A percentile compares a stretch with the other conserved stretches of the same genome.
phyloP scores from a whole-genome alignment of 2,329 filamentous ascomycete species.

The Aspergillus sp. region DNA sequence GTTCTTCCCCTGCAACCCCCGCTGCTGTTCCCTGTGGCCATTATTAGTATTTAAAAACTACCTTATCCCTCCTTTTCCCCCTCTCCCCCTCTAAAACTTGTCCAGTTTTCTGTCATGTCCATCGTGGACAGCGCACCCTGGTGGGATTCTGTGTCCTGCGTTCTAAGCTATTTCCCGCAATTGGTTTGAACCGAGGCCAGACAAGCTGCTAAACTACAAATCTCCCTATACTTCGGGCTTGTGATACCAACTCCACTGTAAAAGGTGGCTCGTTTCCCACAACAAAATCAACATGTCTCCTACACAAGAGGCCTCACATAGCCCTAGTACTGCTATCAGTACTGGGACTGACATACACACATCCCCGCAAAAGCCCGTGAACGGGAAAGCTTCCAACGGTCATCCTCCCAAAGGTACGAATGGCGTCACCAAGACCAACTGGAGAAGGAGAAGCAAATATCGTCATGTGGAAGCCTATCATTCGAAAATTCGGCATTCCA shows the following conservation, averaged over 20 bases:
- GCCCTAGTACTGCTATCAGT: conserved; percentile 17
- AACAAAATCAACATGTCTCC: neutral
- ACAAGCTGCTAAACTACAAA: neutral
- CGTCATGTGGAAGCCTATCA: conserved; percentile 91
- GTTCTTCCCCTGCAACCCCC: conserved; percentile 18
- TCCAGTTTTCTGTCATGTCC: conserved; percentile 16
- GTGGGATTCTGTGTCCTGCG: conserved; percentile 14
- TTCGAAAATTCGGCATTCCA: conserved; percentile 69
- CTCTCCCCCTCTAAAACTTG: neutral
- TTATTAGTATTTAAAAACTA: conserved; percentile 9
- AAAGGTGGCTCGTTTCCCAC: neutral
- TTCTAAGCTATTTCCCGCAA: conserved; percentile 18
- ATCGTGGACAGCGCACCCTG: conserved; percentile 5
- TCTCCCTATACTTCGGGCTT: neutral
- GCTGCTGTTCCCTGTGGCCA: conserved; percentile 13
- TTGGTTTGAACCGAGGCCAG: conserved; percentile 21
- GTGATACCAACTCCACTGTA: neutral
- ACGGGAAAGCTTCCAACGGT: conserved; percentile 14
- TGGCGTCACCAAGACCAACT: conserved; percentile 25
- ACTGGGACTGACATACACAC: conserved; percentile 27
- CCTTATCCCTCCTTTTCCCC: neutral
- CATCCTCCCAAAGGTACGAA: conserved; percentile 8
- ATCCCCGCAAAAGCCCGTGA: conserved; percentile 14
- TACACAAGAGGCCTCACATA: neutral
- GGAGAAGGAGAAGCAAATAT: conserved; percentile 66